phyloP scores from a whole-genome alignment of 2,329 filamentous ascomycete species.

The Aspergillus niger region DNA sequence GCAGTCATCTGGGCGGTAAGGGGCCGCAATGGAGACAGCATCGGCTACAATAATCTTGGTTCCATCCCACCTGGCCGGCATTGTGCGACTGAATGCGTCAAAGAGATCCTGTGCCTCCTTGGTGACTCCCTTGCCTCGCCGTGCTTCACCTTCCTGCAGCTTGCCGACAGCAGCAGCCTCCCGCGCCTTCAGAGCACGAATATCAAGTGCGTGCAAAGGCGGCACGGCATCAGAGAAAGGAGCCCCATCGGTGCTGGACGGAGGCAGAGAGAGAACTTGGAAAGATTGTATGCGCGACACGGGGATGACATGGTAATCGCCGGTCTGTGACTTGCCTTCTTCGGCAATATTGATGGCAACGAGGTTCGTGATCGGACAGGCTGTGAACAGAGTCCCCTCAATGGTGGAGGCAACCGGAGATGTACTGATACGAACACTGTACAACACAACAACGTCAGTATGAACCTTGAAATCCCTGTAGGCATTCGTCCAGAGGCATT shows the following conservation, averaged over 20 bases:
- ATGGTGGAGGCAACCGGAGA: conserved; percentile 53
- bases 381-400: conserved; percentile 65
- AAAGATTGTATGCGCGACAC: conserved; percentile 61
- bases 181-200: conserved; percentile 55
- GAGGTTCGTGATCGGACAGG: conserved; percentile 61
- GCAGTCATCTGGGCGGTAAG: conserved; percentile 61
- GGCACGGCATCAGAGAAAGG: conserved; percentile 53
- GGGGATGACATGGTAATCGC: conserved; percentile 63
- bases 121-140: conserved; percentile 62
- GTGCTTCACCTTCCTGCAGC: conserved; percentile 60
- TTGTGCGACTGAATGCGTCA: conserved; percentile 62
- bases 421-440: conserved; percentile 61
- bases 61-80: conserved; percentile 62
- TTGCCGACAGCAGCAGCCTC: conserved; percentile 59
- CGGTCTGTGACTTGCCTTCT: conserved; percentile 44
- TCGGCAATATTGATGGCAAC: conserved; percentile 60
- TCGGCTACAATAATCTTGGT: conserved; percentile 63
- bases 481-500: background rate
- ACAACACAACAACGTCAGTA: conserved; percentile 9
- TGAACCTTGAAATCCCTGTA: background rate
- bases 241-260: conserved; percentile 34
- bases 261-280: conserved; percentile 52
- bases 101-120: conserved; percentile 65
- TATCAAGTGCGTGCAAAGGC: conserved; percentile 52
- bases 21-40: conserved; percentile 59